Percentiles rank a stretch among this genome's conserved stretches.
Conservation (phyloP, 2,329 filamentous ascomycete species). For the Colletotrichum zoysiae region DNA sequence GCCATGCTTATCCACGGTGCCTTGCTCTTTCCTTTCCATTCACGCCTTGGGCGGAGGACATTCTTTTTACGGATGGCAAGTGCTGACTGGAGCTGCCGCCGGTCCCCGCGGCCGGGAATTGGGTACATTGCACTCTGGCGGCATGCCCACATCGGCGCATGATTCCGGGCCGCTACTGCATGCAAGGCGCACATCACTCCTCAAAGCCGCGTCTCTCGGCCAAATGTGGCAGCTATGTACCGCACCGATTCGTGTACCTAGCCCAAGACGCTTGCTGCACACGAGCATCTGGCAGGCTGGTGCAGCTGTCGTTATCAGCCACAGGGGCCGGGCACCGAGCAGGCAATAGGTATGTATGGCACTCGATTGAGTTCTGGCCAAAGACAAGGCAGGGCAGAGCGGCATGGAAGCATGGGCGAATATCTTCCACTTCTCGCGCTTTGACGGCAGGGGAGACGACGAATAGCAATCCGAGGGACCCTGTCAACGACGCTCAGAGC, state of each 20-base stretch:
- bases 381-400: neutral
- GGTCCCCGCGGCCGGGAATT: constrained; percentile 4
- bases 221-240: neutral
- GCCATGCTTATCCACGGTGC: constrained; percentile 20
- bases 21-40: neutral
- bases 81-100: constrained; percentile 3
- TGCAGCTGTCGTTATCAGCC: constrained; percentile 28
- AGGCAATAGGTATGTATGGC: constrained; percentile 11
- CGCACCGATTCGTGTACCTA: neutral
- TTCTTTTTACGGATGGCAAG: constrained; percentile 5
- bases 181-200: constrained; percentile 18
- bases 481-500: neutral
- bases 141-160: constrained; percentile 6
- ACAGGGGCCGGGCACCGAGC: neutral
- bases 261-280: constrained; percentile 9
- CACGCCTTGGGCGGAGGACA: neutral
- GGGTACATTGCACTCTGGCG: neutral
- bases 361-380: constrained; percentile 19
- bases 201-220: neutral
- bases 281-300: constrained; percentile 4
- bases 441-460: constrained; percentile 2
- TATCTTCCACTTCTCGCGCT: neutral
- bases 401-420: neutral
- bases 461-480: constrained; percentile 17
- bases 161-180: constrained; percentile 1